Evolutionary conservation across 352 stramenopile species (phyloP).

Genomic region (Phytophthora aleatoria): DNA sequence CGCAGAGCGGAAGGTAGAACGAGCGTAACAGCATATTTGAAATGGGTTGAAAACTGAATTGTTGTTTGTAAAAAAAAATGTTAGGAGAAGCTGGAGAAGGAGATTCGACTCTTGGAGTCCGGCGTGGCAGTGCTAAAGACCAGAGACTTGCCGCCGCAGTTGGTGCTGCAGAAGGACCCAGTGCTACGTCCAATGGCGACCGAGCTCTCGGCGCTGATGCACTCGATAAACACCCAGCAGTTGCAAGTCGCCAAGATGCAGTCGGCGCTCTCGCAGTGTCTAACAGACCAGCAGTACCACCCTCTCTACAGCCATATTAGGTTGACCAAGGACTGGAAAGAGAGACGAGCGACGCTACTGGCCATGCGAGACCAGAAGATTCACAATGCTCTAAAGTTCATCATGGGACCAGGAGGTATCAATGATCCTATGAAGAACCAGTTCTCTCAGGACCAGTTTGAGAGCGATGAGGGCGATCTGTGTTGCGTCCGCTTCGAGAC

Average conservation of each 20-base stretch:
- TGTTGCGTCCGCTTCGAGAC: conserved; percentile 39
- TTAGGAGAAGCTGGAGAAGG: conserved; percentile 19
- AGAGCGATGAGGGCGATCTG: conserved; percentile 33
- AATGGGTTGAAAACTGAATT: conserved; percentile 4
- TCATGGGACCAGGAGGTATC: conserved; percentile 11
- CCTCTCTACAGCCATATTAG: conserved; percentile 34
- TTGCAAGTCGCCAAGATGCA: conserved; percentile 30
- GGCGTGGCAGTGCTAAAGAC: conserved; percentile 26
- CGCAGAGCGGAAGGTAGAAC: conserved; percentile 18
- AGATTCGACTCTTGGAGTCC: conserved; percentile 30
- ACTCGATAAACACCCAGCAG: conserved; percentile 23
- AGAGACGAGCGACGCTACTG: conserved; percentile 23
- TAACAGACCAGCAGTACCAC: conserved; percentile 20
- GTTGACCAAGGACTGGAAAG: conserved; percentile 21
- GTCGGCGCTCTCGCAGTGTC: conserved; percentile 27
- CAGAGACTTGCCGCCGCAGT: conserved; percentile 2
- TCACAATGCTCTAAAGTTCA: conserved; percentile 25
- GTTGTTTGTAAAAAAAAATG: neutral
- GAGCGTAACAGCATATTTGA: no score
- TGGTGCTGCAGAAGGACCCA: conserved; percentile 21
- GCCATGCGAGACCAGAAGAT: conserved; percentile 29
- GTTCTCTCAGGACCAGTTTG: conserved; percentile 31
- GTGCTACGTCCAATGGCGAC: conserved; percentile 11
- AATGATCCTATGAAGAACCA: conserved; percentile 20
- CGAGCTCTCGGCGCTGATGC: conserved; percentile 12